These are phyloP conservation scores for Penicillium brevicompactum DNA, from an alignment of 2,329 filamentous ascomycete genomes.

Conservation along the genomic window DNA sequence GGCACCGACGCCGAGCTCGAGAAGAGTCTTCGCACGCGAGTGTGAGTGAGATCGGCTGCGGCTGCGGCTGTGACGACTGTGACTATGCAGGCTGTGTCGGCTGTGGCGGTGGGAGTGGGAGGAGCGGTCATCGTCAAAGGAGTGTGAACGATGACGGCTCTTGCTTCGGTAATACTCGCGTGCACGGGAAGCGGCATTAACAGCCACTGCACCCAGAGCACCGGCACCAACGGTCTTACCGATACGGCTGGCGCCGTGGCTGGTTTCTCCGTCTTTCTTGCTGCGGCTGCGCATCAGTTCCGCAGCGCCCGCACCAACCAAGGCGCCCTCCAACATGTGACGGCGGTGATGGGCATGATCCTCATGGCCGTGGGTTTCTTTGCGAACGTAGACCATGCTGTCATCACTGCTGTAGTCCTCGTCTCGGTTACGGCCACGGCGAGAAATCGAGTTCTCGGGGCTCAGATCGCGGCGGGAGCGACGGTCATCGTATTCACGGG, in stretches of 20 bases:
- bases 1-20: slow-evolving; percentile 55
- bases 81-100: slow-evolving; percentile 21
- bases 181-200: slow-evolving; percentile 57
- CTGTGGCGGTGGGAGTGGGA: slow-evolving; percentile 37
- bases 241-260: slow-evolving; percentile 52
- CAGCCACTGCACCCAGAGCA: slow-evolving; percentile 62
- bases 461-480: slow-evolving; percentile 50
- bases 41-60: slow-evolving; percentile 51
- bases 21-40: slow-evolving; percentile 55
- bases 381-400: slow-evolving; percentile 62
- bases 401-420: slow-evolving; percentile 61
- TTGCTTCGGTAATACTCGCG: slow-evolving; percentile 52
- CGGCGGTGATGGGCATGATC: slow-evolving; percentile 55
- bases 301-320: slow-evolving; percentile 63
- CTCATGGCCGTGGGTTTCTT: slow-evolving; percentile 48
- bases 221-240: slow-evolving; percentile 60
- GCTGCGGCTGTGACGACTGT: slow-evolving; percentile 33
- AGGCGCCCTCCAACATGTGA: slow-evolving; percentile 63
- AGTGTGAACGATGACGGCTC: slow-evolving; percentile 46
- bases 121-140: slow-evolving; percentile 43
- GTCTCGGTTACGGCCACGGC: slow-evolving; percentile 39
- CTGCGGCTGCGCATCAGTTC: slow-evolving; percentile 61
- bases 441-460: slow-evolving; percentile 56
- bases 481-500: slow-evolving; percentile 57
- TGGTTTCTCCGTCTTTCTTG: slow-evolving; percentile 58